These are phyloP conservation scores for Cladophialophora immunda DNA, from an alignment of 2,329 filamentous ascomycete species.

Conservation along the genomic window DNA sequence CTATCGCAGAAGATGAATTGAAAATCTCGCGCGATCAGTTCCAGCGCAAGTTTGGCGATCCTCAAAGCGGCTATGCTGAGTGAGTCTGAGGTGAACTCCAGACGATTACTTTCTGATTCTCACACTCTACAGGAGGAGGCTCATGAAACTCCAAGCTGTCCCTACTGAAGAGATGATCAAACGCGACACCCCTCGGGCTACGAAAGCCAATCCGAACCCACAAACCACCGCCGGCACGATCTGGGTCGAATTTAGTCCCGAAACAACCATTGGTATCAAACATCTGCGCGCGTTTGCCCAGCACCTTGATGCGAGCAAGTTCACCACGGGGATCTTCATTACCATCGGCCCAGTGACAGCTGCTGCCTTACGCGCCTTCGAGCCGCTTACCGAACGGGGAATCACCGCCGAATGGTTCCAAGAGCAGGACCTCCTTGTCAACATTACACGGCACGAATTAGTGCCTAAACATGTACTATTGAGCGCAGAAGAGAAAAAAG, in stretches of 20 bases:
- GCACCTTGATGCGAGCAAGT: conserved; percentile 79
- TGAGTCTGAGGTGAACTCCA: conserved; percentile 25
- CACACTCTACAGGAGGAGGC: conserved; percentile 69
- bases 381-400: conserved; percentile 54
- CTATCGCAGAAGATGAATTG: conserved; percentile 87
- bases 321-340: conserved; percentile 90
- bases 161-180: conserved; percentile 84
- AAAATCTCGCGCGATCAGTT: conserved; percentile 87
- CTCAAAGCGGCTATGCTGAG: conserved; percentile 54
- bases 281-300: conserved; percentile 91
- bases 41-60: conserved; percentile 73
- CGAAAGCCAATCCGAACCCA: conserved; percentile 73
- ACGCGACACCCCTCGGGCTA: conserved; percentile 80
- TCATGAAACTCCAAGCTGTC: conserved; percentile 86
- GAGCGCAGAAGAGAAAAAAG: conserved; percentile 86
- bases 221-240: conserved; percentile 81
- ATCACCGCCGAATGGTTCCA: conserved; percentile 89
- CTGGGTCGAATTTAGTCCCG: conserved; percentile 90
- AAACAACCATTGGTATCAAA: conserved; percentile 84
- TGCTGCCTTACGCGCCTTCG: conserved; percentile 86
- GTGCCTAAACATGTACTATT: conserved; percentile 93
- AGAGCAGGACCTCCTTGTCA: conserved; percentile 94
- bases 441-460: conserved; percentile 97
- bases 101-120: background rate
- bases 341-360: conserved; percentile 83